Evolutionary conservation across 352 stramenopile species (phyloP).

Genomic region (Phytopythium delawarense): DNA sequence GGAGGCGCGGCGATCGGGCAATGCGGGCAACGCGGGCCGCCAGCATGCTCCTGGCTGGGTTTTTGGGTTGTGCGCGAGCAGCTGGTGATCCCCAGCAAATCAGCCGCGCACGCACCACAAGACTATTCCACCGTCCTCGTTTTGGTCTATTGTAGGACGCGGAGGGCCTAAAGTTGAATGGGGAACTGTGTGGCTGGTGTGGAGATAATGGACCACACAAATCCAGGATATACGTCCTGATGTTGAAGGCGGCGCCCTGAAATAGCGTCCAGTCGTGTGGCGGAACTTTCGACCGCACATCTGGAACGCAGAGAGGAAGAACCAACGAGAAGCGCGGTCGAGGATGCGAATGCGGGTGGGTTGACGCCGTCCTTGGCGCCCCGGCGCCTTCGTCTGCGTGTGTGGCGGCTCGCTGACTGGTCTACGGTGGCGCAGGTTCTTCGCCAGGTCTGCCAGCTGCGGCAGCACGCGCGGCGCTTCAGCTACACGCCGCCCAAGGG

Average conservation of each 20-base stretch:
- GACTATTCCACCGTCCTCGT: not conserved
- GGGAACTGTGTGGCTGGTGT: not conserved
- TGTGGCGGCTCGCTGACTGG: not conserved
- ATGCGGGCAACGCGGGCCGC: not conserved
- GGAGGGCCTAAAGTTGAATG: not conserved
- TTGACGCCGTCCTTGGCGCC: not conserved
- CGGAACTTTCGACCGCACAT: not conserved
- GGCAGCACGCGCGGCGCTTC: conserved; percentile 38
- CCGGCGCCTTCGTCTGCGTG: not conserved
- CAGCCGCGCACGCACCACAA: not conserved
- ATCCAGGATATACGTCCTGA: not conserved
- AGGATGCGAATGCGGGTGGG: conserved; percentile 1
- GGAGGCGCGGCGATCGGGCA: not conserved
- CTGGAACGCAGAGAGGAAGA: not conserved
- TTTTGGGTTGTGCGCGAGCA: too few relatives aligned
- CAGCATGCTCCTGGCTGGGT: not conserved
- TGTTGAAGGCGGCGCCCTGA: not conserved
- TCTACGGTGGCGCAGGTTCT: conserved; percentile 13
- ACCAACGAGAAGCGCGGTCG: not conserved
- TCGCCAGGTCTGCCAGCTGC: conserved; percentile 22
- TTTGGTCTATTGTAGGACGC: not conserved
- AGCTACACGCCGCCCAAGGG: conserved; percentile 67
- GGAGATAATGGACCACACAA: not conserved
- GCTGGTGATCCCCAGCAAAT: not conserved
- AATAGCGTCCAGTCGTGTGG: not conserved